phyloP scores from a whole-genome alignment of 257 asterid genomes.

The Plantago elongata region DNA sequence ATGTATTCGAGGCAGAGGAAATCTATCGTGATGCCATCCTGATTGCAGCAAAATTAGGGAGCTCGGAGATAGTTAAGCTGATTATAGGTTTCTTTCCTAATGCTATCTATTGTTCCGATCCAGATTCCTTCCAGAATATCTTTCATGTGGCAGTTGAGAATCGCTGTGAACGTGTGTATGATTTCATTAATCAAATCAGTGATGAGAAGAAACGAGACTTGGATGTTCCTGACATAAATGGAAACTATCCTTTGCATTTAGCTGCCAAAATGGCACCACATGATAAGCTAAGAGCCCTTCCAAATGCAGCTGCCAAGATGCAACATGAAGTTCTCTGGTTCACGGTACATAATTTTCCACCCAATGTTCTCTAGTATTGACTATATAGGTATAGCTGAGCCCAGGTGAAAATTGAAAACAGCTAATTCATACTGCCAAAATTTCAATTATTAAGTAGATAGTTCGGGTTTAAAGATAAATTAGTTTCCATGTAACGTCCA shows the following conservation, averaged over 20 bases:
- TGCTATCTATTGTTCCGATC: neutral
- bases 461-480: no score
- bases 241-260: slow-evolving; percentile 12
- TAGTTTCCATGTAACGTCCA: no score
- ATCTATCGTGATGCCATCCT: slow-evolving; percentile 7
- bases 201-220: neutral
- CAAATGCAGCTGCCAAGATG: slow-evolving; percentile 23
- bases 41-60: slow-evolving; percentile 18
- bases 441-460: no score
- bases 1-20: neutral
- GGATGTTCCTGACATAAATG: neutral
- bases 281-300: slow-evolving; percentile 15
- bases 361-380: no score
- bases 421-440: no score
- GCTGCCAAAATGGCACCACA: slow-evolving; percentile 18
- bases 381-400: no score
- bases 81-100: slow-evolving; percentile 13
- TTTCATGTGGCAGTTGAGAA: slow-evolving; percentile 19
- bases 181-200: slow-evolving; percentile 17
- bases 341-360: slow-evolving; percentile 11
- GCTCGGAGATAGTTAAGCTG: slow-evolving; percentile 21
- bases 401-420: no score
- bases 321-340: slow-evolving; percentile 24
- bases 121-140: neutral
- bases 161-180: slow-evolving; percentile 13